Evolutionary conservation across 164 flowering plant genomes (phyloP), one percentile per base, ranked within the genome.

Genomic region (Aristolochia californica): DNA sequence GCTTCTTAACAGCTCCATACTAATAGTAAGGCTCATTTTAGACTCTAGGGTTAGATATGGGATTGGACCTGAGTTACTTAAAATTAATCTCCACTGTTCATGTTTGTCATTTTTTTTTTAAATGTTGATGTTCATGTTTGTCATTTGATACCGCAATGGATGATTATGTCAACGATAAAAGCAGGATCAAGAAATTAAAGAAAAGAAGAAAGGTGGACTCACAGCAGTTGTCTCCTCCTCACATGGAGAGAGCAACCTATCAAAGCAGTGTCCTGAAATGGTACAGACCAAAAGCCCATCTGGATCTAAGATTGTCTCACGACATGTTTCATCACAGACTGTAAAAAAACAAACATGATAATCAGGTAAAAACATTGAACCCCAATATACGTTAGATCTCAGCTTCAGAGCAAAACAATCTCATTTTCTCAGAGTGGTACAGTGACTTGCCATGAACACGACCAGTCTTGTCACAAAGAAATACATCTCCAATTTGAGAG

Each of bases 301-400:
- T 1, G 84, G 79, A 70, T 88, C 91, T 70, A 78, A 59, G 59
- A 80, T 62, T 61, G 70, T 79, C 66, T 89, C 99, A 63, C 83
- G 77, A 69, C 99, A 93, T 43, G 91, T 70, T 60, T 93, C 97
- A 71, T 85, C 98, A 61, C 98, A 93, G 5, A 87, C 98, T 87
- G 77, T 63, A 79, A 11, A 52, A 58, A 58, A 58, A 28, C 40
- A 15, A 17, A 52, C 13, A 56, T 16, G 30, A 26, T 25, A 20
- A 56, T 4, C 27, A 5, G 10, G 16, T 55, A 40, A 22, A 22
- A n/a, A 4, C 25, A 24, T 22, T 4, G 9, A 17, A 20, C 18
- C 4, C 17, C 4, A 50, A 16, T n/a, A 50, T 11, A 50, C 0
- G 27, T 5, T 34, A 34, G 40, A 34, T 34, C 40, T 3, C 40